These are phyloP conservation scores for Agroathelia rolfsii DNA, from an alignment of 1,284 basidiomycete species.

Conservation along the genomic window DNA sequence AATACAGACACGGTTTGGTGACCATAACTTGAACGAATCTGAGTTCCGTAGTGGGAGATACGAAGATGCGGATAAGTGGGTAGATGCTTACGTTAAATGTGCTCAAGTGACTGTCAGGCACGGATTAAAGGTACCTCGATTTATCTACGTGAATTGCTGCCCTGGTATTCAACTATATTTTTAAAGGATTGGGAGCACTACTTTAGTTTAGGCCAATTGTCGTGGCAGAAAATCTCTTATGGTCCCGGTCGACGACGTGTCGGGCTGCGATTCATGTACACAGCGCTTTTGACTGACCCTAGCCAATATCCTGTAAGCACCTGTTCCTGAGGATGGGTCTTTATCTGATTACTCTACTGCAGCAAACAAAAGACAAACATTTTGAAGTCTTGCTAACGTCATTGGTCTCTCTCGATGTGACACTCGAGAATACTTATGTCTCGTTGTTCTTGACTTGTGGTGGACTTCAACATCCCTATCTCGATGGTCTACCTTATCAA, in stretches of 20 bases:
- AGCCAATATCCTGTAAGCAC: slow-evolving; percentile 50
- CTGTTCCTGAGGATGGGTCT: slow-evolving; percentile 3
- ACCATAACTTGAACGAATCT: slow-evolving; percentile 21
- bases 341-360: slow-evolving; percentile 2
- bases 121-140: slow-evolving; percentile 34
- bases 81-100: slow-evolving; percentile 76
- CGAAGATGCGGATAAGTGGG: slow-evolving; percentile 38
- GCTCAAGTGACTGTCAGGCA: slow-evolving; percentile 59
- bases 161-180: too few relatives aligned
- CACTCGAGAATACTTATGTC: slow-evolving; percentile 53
- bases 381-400: slow-evolving; percentile 51
- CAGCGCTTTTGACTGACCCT: slow-evolving; percentile 56
- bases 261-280: slow-evolving; percentile 61
- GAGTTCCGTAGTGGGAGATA: slow-evolving; percentile 21
- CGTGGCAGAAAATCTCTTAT: slow-evolving; percentile 52
- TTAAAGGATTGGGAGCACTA: slow-evolving; percentile 58
- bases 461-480: slow-evolving; percentile 39
- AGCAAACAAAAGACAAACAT: slow-evolving; percentile 39
- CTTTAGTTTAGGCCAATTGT: slow-evolving; percentile 44
- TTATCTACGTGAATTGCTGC: slow-evolving; percentile 7
- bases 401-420: slow-evolving; percentile 41
- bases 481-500: slow-evolving; percentile 27
- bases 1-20: slow-evolving; percentile 41
- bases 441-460: slow-evolving; percentile 43
- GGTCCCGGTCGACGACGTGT: slow-evolving; percentile 48